Percentiles rank a stretch among this genome's conserved stretches.
Conservation (phyloP, 495 filamentous ascomycete genomes). For the Neurospora sp. region DNA sequence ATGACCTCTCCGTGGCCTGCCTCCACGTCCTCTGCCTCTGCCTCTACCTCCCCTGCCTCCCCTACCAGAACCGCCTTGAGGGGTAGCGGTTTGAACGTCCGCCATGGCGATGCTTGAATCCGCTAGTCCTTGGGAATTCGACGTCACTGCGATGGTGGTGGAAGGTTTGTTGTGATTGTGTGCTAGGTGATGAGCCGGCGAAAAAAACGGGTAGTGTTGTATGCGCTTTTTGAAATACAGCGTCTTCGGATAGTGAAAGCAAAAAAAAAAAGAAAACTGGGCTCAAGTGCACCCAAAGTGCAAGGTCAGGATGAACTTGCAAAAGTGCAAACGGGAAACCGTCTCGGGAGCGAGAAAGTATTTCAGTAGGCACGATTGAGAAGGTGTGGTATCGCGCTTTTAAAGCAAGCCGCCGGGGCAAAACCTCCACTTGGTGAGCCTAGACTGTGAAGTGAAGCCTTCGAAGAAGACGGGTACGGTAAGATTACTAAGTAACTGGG, state of each 20-base stretch:
- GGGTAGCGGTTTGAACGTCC: slow-evolving; percentile 2
- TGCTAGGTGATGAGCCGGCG: not conserved
- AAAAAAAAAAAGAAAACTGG: not conserved
- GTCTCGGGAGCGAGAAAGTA: not conserved
- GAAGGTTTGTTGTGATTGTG: not conserved
- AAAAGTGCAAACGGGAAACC: not conserved
- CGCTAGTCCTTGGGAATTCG: not conserved
- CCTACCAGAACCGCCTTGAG: slow-evolving; percentile 9
- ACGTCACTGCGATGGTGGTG: not conserved
- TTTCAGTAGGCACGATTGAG: not conserved
- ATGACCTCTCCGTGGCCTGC: slow-evolving; percentile 4
- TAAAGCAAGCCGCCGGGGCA: not conserved
- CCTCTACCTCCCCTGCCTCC: slow-evolving; percentile 14
- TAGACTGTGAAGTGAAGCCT: not conserved
- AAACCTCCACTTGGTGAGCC: not conserved
- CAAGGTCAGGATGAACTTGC: not conserved
- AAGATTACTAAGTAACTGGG: not conserved
- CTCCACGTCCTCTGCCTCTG: slow-evolving; percentile 3
- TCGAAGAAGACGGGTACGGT: not conserved
- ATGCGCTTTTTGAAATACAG: slow-evolving; percentile 47
- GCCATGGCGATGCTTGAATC: slow-evolving; percentile 9
- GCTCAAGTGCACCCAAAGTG: not conserved
- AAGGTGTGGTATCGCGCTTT: not conserved
- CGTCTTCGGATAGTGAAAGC: slow-evolving; percentile 29
- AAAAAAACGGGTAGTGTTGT: slow-evolving; percentile 3